Evolutionary conservation across 805 yeast genomes (phyloP), one percentile per base, ranked within the genome.

Genomic region (Candida germanica): DNA sequence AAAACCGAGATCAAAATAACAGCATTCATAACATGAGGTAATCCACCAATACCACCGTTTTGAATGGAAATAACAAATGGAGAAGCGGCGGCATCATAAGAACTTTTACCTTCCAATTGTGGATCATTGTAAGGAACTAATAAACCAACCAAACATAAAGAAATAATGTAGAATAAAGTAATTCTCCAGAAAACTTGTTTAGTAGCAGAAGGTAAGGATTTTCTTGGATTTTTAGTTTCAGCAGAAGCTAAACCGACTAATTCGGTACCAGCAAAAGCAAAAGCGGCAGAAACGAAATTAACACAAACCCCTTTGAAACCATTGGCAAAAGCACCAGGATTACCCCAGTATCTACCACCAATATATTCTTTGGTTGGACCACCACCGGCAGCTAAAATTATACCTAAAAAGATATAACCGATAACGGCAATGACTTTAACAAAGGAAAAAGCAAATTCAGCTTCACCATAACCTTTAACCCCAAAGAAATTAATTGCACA

Each of bases 61-160:
- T 46, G 46, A 34, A 61, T 52, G 21, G 91, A 85, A 59, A 84
- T 77, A 36, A 83, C 91, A 48, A 83, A 83, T 11, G 93, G 91
- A 11, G 89, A 83, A 9, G 87, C 84, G 11, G 79, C 60, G 29
- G 82, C 83, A 35, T 71, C 77, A 31, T 66, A 71, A 31, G 71
- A 56, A 20, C 73, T 64, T 39, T 75, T 74, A 14, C 64, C 64
- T 27, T 34, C 37, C 46, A 63, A 58, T 17, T 50, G 36, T 8
- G 44, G 40, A 33, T 59, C 65, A 31, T 50, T 51, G 51, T 54
- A 61, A 62, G 83, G 82, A 33, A 79, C 83, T 53, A 71, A 63
- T 43, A 67, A 67, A 33, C 81, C 79, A 43, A 69, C 62, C 42
- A 73, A 55, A 31, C 62, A 59, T 43, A 73, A 65, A 11, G 78